Percentiles rank a stretch among this genome's conserved stretches.
Evolutionary conservation across 768 basidiomycete genomes (phyloP).

Genomic region (Leccinum truebloodii): DNA sequence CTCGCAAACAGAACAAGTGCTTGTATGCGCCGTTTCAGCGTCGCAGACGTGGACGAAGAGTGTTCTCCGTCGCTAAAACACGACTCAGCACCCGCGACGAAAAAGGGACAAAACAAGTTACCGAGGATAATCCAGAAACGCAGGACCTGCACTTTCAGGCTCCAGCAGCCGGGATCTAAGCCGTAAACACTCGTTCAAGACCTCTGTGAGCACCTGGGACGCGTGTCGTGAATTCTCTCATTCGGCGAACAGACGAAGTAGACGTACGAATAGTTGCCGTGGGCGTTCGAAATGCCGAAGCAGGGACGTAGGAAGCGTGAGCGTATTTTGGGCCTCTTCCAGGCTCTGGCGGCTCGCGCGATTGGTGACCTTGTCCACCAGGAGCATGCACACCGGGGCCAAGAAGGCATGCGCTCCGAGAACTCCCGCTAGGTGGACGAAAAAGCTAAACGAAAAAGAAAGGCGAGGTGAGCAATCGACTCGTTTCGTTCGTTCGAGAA

Average conservation of each 20-base stretch:
- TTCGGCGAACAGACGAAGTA: not conserved
- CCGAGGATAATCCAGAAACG: slow-evolving; percentile 60
- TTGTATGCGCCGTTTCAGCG: slow-evolving; percentile 61
- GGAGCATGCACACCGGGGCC: slow-evolving; percentile 77
- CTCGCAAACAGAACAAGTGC: slow-evolving; percentile 68
- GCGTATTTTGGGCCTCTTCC: slow-evolving; percentile 57
- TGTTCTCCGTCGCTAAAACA: slow-evolving; percentile 60
- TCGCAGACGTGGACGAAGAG: slow-evolving; percentile 41
- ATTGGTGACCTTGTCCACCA: slow-evolving; percentile 77
- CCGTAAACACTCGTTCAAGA: slow-evolving; percentile 65
- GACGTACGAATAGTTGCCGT: slow-evolving; percentile 54
- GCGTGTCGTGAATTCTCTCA: slow-evolving; percentile 2
- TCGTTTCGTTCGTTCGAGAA: not conserved
- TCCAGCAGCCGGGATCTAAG: slow-evolving; percentile 47
- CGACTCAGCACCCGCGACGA: not conserved
- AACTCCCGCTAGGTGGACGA: slow-evolving; percentile 80
- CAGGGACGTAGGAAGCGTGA: slow-evolving; percentile 68
- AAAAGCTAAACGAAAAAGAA: slow-evolving; percentile 59
- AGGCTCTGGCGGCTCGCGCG: slow-evolving; percentile 62
- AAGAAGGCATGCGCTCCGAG: slow-evolving; percentile 82
- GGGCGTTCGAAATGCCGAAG: slow-evolving; percentile 53
- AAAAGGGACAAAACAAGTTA: slow-evolving; percentile 27
- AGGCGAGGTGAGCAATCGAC: slow-evolving; percentile 7
- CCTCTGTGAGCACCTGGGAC: slow-evolving; percentile 57
- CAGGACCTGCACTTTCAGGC: slow-evolving; percentile 38